Evolutionary conservation across 495 filamentous ascomycete species (phyloP).

Genomic region (Beverwykella pulmonaria): DNA sequence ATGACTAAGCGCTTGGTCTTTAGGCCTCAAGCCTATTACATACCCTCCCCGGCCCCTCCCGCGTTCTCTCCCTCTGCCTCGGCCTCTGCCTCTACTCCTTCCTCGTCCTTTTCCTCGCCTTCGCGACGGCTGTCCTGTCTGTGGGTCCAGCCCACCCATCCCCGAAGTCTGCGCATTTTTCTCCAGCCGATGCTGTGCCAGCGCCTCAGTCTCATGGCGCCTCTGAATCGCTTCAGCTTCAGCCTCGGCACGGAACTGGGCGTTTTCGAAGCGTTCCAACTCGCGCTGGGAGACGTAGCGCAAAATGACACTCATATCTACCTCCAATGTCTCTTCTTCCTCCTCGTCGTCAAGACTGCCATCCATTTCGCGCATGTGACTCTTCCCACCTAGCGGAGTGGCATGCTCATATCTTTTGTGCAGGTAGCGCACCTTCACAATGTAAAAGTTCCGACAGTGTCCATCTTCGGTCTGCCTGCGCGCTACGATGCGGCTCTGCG

Average conservation of each 20-base stretch:
- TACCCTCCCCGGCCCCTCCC: background rate
- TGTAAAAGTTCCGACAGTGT: constrained; percentile 1
- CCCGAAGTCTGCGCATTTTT: constrained; percentile 16
- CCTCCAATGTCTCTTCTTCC: background rate
- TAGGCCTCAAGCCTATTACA: background rate
- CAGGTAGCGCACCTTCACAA: constrained; percentile 6
- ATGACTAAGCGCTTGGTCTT: background rate
- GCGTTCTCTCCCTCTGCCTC: background rate
- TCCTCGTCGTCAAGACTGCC: background rate
- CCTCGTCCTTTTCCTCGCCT: constrained; percentile 12
- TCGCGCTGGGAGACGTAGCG: constrained; percentile 12
- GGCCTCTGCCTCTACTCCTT: background rate
- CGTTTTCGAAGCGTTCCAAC: constrained; percentile 27
- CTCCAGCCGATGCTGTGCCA: constrained; percentile 5
- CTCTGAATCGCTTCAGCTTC: constrained; percentile 4
- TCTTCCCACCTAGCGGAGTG: background rate
- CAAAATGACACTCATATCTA: constrained; percentile 22
- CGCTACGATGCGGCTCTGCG: constrained; percentile 12
- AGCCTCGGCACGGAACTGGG: constrained; percentile 16
- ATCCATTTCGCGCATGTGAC: background rate
- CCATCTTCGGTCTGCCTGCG: constrained; percentile 18
- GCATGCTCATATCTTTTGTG: background rate
- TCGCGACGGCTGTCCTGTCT: background rate
- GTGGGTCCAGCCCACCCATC: background rate
- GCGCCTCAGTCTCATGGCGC: constrained; percentile 9